A percentile compares a stretch with the other conserved stretches of the same genome.
These are phyloP conservation scores for Metschnikowia arizonensis DNA, from an alignment of 805 yeast species.

Conservation along the genomic window DNA sequence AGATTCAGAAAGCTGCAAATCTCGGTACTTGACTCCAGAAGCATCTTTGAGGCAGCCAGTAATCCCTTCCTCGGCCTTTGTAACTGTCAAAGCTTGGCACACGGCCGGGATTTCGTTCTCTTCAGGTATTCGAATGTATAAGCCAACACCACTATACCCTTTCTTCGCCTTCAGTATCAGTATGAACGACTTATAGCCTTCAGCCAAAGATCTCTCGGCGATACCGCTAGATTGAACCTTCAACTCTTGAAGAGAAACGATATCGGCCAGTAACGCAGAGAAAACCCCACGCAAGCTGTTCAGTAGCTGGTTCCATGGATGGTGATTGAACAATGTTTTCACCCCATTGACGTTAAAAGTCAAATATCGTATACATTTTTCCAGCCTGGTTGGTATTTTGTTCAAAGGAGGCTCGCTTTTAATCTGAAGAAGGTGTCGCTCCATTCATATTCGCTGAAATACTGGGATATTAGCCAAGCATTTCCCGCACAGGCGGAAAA, in stretches of 20 bases:
- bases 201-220: constrained; percentile 43
- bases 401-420: constrained; percentile 10
- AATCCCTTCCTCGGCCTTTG: constrained; percentile 86
- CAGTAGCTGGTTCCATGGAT: constrained; percentile 67
- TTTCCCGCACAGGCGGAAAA: not conserved
- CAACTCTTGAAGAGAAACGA: constrained; percentile 83
- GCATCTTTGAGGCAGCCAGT: constrained; percentile 53
- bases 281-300: constrained; percentile 45
- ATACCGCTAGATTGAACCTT: constrained; percentile 44
- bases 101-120: constrained; percentile 37
- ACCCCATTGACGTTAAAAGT: constrained; percentile 85
- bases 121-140: constrained; percentile 58
- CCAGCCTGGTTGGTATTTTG: constrained; percentile 11
- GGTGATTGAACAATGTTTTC: constrained; percentile 73
- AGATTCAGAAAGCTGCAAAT: constrained; percentile 16
- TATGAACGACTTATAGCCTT: constrained; percentile 60
- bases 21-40: constrained; percentile 11
- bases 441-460: constrained; percentile 1
- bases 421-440: not conserved
- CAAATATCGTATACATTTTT: constrained; percentile 41
- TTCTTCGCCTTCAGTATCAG: constrained; percentile 63
- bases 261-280: constrained; percentile 57
- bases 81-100: constrained; percentile 45
- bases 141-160: constrained; percentile 92
- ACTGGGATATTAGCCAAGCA: not conserved